A percentile compares a stretch with the other conserved stretches of the same genome.
These are phyloP conservation scores for Leptomonas pyrrhocoris DNA, from an alignment of 208 protist species.

Conservation along the genomic window DNA sequence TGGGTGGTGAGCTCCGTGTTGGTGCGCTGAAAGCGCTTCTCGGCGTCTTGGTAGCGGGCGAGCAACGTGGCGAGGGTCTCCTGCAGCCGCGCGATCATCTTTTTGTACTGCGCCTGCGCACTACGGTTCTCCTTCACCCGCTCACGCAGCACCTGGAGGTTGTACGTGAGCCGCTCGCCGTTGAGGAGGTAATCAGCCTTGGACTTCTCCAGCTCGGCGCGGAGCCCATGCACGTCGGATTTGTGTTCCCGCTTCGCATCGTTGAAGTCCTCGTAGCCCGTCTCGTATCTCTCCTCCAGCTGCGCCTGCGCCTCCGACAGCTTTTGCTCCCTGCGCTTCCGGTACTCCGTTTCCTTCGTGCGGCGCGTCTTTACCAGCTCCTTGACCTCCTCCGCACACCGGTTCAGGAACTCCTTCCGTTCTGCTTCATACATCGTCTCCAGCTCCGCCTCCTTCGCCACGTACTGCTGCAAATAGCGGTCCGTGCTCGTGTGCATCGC, in stretches of 20 bases:
- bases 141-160: constrained; percentile 95
- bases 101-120: constrained; percentile 93
- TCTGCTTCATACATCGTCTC: constrained; percentile 90
- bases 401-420: constrained; percentile 71
- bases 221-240: constrained; percentile 90
- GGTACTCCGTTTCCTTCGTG: constrained; percentile 89
- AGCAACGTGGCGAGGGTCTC: constrained; percentile 90
- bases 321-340: constrained; percentile 77
- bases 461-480: constrained; percentile 78
- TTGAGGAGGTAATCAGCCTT: constrained; percentile 96
- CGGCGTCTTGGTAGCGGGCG: constrained; percentile 90
- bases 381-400: constrained; percentile 82
- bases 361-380: constrained; percentile 88
- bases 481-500: constrained; percentile 89
- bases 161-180: constrained; percentile 96
- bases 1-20: constrained; percentile 96
- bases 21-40: constrained; percentile 88
- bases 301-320: constrained; percentile 82
- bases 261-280: constrained; percentile 87
- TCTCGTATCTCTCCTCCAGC: constrained; percentile 81
- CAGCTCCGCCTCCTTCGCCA: constrained; percentile 79
- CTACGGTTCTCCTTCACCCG: constrained; percentile 95
- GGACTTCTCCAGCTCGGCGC: constrained; percentile 94
- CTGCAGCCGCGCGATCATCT: constrained; percentile 87
- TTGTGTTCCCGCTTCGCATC: constrained; percentile 74